A percentile compares a stretch with the other conserved stretches of the same genome.
phyloP scores from a whole-genome alignment of 2,329 filamentous ascomycete genomes.

The Fusarium anthophilum region DNA sequence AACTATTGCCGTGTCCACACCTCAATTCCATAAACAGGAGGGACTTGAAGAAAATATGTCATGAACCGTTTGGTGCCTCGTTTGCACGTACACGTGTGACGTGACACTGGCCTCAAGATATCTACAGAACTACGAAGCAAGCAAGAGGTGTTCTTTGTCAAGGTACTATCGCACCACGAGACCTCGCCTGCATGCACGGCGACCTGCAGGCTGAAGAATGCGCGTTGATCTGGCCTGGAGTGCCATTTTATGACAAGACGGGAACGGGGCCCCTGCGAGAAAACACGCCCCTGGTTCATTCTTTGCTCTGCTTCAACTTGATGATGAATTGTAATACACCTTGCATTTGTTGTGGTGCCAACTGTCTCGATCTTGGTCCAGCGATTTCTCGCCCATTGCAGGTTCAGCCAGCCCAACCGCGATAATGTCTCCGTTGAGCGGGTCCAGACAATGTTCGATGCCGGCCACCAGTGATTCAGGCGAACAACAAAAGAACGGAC shows the following conservation, averaged over 20 bases:
- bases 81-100: background rate
- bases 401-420: slow-evolving; percentile 6
- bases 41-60: background rate
- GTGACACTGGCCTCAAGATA: background rate
- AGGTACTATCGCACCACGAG: slow-evolving; percentile 41
- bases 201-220: slow-evolving; percentile 43
- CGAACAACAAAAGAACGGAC: slow-evolving; percentile 9
- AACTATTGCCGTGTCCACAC: background rate
- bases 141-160: slow-evolving; percentile 17
- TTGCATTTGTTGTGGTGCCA: background rate
- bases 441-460: slow-evolving; percentile 10
- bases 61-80: background rate
- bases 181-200: slow-evolving; percentile 46
- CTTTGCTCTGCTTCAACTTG: slow-evolving; percentile 3
- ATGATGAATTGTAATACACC: background rate
- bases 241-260: slow-evolving; percentile 25
- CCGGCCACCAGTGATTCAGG: slow-evolving; percentile 14
- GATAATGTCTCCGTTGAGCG: slow-evolving; percentile 18
- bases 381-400: slow-evolving; percentile 23
- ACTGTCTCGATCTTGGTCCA: slow-evolving; percentile 21
- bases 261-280: slow-evolving; percentile 34
- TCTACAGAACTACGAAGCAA: slow-evolving; percentile 1
- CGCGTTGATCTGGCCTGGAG: slow-evolving; percentile 37
- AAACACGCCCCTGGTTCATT: slow-evolving; percentile 27
- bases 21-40: background rate